Evolutionary conservation across 345 rosid species (phyloP), one percentile per base, ranked within the genome.

Genomic region (Luvunga scandens): DNA sequence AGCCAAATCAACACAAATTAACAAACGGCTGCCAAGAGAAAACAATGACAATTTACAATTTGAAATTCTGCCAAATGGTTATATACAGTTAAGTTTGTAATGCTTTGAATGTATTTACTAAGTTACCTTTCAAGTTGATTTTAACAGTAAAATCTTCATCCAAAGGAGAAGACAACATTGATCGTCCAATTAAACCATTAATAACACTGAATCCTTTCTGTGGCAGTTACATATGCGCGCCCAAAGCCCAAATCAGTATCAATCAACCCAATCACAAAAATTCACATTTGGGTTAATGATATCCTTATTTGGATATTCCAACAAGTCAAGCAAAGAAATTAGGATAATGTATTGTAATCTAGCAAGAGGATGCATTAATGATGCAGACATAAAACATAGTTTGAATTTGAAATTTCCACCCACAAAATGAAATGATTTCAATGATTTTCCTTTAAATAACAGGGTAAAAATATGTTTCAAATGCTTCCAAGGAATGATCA

Each of bases 121-220:
- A 33, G 50, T 72, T 72, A n/a, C 48, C 9, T 72, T 56, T 72
- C n/a, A 34, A 57, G 66, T 57, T 72, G 31, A 33, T 72, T 57
- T 34, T 14, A 4, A 25, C 21, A 9, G 8, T 30, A 30, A 42
- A 71, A 71, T 30, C 27, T 21, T 71, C 62, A 36, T 28, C 6
- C 63, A 18, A 71, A 71, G 25, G 38, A 71, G 39, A 70, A 71
- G 24, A 71, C 33, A n/a, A 53, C 19, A 30, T 28, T 21, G 42
- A 55, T 30, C 10, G 0, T 69, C 22, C 31, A 69, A 42, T 39
- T 27, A 0, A 12, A 45, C 16, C 12, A 69, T 9, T 30, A 38
- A 71, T 5, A 71, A 53, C 24, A 31, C 33, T 34, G 33, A 42
- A 24, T 53, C 61, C 62, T 71, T 53, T 53, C 22, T 71, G 27